Base-by-base conservation (phyloP, 305 asterid species). In the Ajuga reptans region DNA sequence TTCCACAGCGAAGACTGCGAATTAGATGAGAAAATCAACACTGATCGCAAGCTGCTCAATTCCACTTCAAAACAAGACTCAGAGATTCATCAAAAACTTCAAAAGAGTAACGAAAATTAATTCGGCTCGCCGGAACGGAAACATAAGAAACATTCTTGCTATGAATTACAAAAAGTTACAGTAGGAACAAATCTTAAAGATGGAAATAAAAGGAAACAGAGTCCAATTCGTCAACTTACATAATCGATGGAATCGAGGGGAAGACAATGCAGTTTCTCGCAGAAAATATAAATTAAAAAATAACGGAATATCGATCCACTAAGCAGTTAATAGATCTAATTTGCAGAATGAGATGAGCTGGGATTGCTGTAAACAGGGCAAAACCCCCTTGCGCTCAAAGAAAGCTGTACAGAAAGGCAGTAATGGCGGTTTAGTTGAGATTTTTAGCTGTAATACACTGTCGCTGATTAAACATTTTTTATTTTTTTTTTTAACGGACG, bases 371-470 rank as follows among this genome's bases (percentile, higher is more conserved):
- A 15, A 36, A 16, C 41, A 27, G 31, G 41, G 41, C 3, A 42
- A 49, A 55, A 15, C 47, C 27, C 49, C 27, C 36, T 70, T 49
- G 69, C 50, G 68, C 62, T 16, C 69, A 17, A 41, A 18, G 59
- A 52, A 24, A 45, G 72, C 55, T 47, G 70, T 45, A 36, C 64
- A 17, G 49, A 52, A 60, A 49, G 64, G 58, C 84, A 79, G 72
- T 79, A 82, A 79, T 79, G 84, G 84, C 82, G 81, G 82, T 77
- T 75, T 43, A 43, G 33, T 62, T 14, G 11, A 12, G 39, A 18
- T 50, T 16, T 62, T 67, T 46, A 47, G 39, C 27, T 36, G 49
- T 62, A 46, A 29, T 62, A 41, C 21, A 51, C 33, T 62, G 47
- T 63, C 71, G 57, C 53, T 39, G 56, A 34, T 37, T 39, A 14